Conservation (phyloP, 371 early-diverging fungal genomes). For the Gilbertella persicaria region DNA sequence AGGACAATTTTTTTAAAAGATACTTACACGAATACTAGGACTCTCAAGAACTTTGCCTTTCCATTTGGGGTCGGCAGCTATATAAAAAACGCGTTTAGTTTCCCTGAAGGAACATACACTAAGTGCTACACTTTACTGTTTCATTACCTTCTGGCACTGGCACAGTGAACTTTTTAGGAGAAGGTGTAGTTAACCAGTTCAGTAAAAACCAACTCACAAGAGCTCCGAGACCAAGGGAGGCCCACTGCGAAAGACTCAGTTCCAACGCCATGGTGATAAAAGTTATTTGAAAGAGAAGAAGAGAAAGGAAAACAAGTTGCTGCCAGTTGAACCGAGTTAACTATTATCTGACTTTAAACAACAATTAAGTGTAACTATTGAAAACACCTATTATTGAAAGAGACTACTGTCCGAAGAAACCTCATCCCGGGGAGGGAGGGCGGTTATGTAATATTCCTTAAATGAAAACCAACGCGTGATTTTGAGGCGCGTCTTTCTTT, state of each 20-base stretch:
- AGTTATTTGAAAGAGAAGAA: neutral
- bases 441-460: too few species aligned
- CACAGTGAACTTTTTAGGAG: slow-evolving; percentile 39
- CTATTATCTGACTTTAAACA: neutral
- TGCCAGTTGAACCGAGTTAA: neutral
- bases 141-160: slow-evolving; percentile 38
- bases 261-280: slow-evolving; percentile 2
- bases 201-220: slow-evolving; percentile 33
- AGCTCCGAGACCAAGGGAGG: slow-evolving; percentile 32
- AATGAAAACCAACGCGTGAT: neutral
- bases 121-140: slow-evolving; percentile 5
- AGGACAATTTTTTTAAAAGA: neutral
- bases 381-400: too few species aligned
- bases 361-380: too few species aligned
- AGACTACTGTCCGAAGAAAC: too few species aligned
- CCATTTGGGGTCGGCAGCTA: slow-evolving; percentile 55
- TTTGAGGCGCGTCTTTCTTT: slow-evolving; percentile 1
- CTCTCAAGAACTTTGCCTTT: slow-evolving; percentile 54
- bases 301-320: neutral
- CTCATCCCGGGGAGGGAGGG: too few species aligned
- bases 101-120: neutral
- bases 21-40: slow-evolving; percentile 57
- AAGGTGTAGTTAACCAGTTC: slow-evolving; percentile 32
- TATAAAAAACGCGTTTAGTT: neutral
- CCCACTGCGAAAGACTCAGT: slow-evolving; percentile 17